Conservation (phyloP, 2,329 filamentous ascomycete species). For the Ascochyta fabae region DNA sequence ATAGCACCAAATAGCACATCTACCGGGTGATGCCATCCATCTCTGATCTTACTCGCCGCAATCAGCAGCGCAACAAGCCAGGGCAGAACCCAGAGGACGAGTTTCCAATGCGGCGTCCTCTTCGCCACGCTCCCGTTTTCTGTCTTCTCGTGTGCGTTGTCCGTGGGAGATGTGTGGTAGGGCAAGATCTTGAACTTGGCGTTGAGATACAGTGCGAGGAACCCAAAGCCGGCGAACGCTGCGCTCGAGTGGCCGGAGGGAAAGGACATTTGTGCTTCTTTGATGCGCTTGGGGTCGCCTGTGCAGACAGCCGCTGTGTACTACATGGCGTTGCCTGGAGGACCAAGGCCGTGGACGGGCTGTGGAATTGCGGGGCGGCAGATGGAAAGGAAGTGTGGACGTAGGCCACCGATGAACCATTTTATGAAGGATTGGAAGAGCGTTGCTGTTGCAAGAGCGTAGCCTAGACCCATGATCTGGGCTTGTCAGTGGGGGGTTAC, state of each 20-base stretch:
- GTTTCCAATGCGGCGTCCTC: slow-evolving; percentile 71
- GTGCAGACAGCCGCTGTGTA: slow-evolving; percentile 28
- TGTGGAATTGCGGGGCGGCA: slow-evolving; percentile 27
- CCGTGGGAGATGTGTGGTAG: not conserved
- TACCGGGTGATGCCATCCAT: slow-evolving; percentile 74
- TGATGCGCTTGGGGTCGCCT: slow-evolving; percentile 17
- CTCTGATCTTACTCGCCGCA: slow-evolving; percentile 68
- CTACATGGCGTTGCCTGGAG: slow-evolving; percentile 11
- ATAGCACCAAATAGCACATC: slow-evolving; percentile 68
- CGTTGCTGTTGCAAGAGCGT: slow-evolving; percentile 36
- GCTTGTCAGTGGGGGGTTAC: not conserved
- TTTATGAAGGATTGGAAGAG: slow-evolving; percentile 44
- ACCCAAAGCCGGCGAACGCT: slow-evolving; percentile 42
- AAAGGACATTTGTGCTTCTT: slow-evolving; percentile 41
- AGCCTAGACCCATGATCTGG: slow-evolving; percentile 39
- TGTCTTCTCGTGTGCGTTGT: not conserved
- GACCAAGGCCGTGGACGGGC: not conserved
- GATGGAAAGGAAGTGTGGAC: slow-evolving; percentile 42
- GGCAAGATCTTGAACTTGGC: slow-evolving; percentile 32
- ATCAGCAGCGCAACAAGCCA: slow-evolving; percentile 69
- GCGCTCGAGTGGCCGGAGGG: slow-evolving; percentile 39
- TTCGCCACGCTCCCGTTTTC: not conserved
- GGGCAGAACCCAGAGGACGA: slow-evolving; percentile 66
- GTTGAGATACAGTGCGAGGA: slow-evolving; percentile 39
- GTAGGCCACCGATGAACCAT: slow-evolving; percentile 41